These are phyloP conservation scores for Ceratobasidium sp. DNA, from an alignment of 1,284 basidiomycete species.

Conservation along the genomic window DNA sequence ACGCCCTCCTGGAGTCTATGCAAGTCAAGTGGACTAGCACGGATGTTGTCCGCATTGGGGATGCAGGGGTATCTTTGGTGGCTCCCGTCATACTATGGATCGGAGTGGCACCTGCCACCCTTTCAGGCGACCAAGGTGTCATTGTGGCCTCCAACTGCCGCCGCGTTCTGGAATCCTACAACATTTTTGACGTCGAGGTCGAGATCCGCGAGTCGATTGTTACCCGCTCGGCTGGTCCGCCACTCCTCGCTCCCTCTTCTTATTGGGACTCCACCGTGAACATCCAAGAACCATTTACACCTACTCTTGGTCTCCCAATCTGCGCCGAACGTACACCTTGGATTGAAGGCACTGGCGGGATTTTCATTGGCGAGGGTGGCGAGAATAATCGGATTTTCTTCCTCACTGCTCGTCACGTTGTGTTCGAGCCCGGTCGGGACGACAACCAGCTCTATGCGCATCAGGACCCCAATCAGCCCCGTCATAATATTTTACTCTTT, in stretches of 20 bases:
- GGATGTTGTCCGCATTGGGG: conserved; percentile 40
- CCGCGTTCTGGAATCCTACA: conserved; percentile 45
- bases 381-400: conserved; percentile 45
- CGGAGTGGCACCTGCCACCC: conserved; percentile 50
- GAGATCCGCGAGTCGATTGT: conserved; percentile 56
- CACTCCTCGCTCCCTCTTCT: conserved; percentile 37
- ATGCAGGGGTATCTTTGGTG: conserved; percentile 14
- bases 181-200: conserved; percentile 56
- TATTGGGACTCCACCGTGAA: conserved; percentile 56
- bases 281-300: conserved; percentile 49
- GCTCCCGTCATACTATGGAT: conserved; percentile 51
- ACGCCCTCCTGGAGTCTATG: conserved; percentile 40
- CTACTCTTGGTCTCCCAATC: conserved; percentile 57
- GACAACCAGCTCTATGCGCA: conserved; percentile 36
- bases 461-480: conserved; percentile 17
- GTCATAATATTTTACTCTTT: conserved; percentile 39
- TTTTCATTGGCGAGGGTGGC: conserved; percentile 45
- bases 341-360: conserved; percentile 49
- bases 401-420: conserved; percentile 48
- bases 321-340: conserved; percentile 53
- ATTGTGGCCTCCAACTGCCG: conserved; percentile 48
- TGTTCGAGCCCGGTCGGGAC: conserved; percentile 40
- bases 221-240: conserved; percentile 13
- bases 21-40: conserved; percentile 44
- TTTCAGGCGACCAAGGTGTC: conserved; percentile 48